Conservation (phyloP, 768 basidiomycete species). For the Boletus rubropictus region DNA sequence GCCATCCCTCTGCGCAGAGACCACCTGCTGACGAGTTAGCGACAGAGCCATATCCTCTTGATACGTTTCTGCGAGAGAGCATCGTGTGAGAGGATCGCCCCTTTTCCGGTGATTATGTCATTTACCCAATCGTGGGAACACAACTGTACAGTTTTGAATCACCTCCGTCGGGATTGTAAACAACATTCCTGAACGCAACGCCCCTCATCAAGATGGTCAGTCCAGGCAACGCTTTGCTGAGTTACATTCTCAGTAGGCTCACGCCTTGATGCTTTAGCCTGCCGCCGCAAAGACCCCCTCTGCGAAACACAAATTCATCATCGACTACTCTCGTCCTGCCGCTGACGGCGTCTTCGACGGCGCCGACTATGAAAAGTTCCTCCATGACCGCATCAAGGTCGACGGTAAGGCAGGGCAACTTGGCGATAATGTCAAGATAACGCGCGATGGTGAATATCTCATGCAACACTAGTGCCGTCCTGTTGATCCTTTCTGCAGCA, state of each 20-base stretch:
- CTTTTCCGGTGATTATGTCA: slow-evolving; percentile 14
- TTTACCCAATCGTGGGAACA: slow-evolving; percentile 13
- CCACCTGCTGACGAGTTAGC: slow-evolving; percentile 63
- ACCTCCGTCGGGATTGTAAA: background rate
- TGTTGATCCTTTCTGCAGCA: slow-evolving; percentile 36
- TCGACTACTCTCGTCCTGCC: slow-evolving; percentile 85
- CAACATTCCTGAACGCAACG: background rate
- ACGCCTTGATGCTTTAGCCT: slow-evolving; percentile 51
- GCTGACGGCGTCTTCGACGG: slow-evolving; percentile 56
- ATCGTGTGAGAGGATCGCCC: slow-evolving; percentile 7
- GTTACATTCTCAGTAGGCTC: slow-evolving; percentile 89
- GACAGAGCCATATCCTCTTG: slow-evolving; percentile 19
- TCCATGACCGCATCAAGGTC: slow-evolving; percentile 92
- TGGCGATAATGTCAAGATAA: slow-evolving; percentile 82
- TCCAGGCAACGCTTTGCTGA: slow-evolving; percentile 80
- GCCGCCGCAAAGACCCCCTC: slow-evolving; percentile 46
- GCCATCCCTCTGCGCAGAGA: slow-evolving; percentile 65
- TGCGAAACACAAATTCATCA: slow-evolving; percentile 71
- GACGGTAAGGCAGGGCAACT: slow-evolving; percentile 90
- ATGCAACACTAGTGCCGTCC: background rate
- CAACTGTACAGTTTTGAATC: slow-evolving; percentile 50
- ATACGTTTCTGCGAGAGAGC: background rate
- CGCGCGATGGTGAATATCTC: slow-evolving; percentile 65
- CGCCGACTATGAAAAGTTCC: slow-evolving; percentile 76
- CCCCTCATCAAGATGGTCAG: slow-evolving; percentile 63